phyloP scores from a whole-genome alignment of 805 yeast species.

The Yamadazyma ubonensis region DNA sequence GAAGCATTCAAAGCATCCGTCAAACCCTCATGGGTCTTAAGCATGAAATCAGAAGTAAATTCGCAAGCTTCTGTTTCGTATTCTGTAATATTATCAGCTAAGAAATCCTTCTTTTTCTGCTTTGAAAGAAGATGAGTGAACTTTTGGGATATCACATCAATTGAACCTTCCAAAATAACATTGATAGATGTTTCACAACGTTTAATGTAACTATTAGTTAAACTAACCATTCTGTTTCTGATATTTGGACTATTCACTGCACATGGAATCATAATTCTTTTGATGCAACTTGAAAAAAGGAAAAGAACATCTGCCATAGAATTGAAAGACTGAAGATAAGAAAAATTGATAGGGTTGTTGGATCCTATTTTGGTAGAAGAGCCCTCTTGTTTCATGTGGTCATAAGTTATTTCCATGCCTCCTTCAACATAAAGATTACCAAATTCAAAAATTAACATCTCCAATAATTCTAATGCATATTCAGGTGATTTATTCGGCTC shows the following conservation, averaged over 20 bases:
- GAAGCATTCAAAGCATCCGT: conserved; percentile 31
- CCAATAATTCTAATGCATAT: conserved; percentile 63
- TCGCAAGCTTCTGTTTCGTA: conserved; percentile 73
- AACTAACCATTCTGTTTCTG: conserved; percentile 57
- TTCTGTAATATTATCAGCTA: conserved; percentile 35
- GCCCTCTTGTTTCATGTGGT: conserved; percentile 36
- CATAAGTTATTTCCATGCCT: conserved; percentile 70
- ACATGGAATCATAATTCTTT: conserved; percentile 74
- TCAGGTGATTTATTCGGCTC: conserved; percentile 61
- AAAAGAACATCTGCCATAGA: conserved; percentile 59
- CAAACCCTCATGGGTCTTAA: conserved; percentile 40
- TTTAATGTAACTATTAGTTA: conserved; percentile 59
- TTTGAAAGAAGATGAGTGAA: conserved; percentile 49
- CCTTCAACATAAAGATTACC: conserved; percentile 74
- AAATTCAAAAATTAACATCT: conserved; percentile 63
- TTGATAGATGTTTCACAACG: conserved; percentile 66
- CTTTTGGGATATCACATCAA: conserved; percentile 51
- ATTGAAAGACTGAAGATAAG: conserved; percentile 50
- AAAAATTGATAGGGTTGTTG: conserved; percentile 38
- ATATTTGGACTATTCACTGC: conserved; percentile 57
- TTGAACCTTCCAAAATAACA: conserved; percentile 57
- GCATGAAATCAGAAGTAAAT: conserved; percentile 54
- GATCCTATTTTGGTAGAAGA: conserved; percentile 22
- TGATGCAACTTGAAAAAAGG: conserved; percentile 68
- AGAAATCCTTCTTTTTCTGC: conserved; percentile 76